phyloP scores from a whole-genome alignment of 352 stramenopile species.

The Phytophthora ramorum region DNA sequence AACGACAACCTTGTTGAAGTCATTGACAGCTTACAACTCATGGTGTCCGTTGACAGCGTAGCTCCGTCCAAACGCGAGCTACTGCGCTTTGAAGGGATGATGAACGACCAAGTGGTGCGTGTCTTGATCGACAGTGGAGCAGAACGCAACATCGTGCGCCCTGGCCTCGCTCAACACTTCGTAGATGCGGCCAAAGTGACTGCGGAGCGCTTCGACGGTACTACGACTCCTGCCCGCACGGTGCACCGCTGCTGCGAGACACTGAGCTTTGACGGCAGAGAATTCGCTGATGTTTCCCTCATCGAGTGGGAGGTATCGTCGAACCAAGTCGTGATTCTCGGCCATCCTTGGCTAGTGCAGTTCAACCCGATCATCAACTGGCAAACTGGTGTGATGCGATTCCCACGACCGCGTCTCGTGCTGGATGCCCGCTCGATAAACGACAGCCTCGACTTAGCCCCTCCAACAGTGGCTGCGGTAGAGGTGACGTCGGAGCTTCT shows the following conservation, averaged over 20 bases:
- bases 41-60: neutral
- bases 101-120: neutral
- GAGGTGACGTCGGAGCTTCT: neutral
- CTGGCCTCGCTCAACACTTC: constrained; percentile 3
- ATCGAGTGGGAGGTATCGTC: constrained; percentile 3
- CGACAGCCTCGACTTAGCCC: neutral
- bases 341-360: constrained; percentile 1
- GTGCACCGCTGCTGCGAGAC: constrained; percentile 1
- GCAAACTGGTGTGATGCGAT: constrained; percentile 4
- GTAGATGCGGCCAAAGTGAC: constrained; percentile 3
- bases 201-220: constrained; percentile 4
- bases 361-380: constrained; percentile 6
- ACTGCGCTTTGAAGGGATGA: neutral
- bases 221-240: neutral
- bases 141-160: constrained; percentile 1
- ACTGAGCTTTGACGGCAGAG: neutral
- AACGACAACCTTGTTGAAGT: neutral
- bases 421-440: neutral
- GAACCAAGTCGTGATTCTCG: constrained; percentile 5
- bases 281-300: neutral
- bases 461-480: neutral
- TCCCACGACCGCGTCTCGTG: neutral
- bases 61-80: neutral
- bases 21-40: neutral
- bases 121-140: neutral